These are phyloP conservation scores for Wickerhamiella allomyrinae DNA, from an alignment of 805 yeast species.

Conservation along the genomic window DNA sequence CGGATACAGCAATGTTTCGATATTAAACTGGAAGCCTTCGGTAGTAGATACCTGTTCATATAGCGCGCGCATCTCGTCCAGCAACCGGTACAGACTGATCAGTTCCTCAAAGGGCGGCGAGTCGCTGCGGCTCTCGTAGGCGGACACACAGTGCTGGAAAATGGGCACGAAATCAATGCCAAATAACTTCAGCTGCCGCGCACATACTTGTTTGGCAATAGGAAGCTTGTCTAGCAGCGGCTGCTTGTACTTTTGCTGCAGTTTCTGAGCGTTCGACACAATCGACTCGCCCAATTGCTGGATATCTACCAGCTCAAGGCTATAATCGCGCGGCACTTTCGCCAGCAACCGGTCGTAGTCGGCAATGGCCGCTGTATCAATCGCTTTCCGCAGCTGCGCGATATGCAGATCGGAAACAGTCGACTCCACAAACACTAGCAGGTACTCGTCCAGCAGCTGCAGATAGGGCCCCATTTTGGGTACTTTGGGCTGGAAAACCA, in stretches of 20 bases:
- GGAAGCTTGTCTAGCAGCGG: slow-evolving; percentile 47
- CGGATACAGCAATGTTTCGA: slow-evolving; percentile 43
- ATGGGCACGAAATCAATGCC: slow-evolving; percentile 25
- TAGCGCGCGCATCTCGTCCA: slow-evolving; percentile 40
- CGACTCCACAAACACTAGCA: slow-evolving; percentile 33
- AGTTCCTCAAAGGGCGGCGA: slow-evolving; percentile 39
- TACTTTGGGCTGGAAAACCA: slow-evolving; percentile 26
- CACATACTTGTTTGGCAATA: slow-evolving; percentile 29
- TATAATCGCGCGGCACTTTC: slow-evolving; percentile 44
- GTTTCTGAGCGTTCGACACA: slow-evolving; percentile 32
- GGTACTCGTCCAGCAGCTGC: slow-evolving; percentile 34
- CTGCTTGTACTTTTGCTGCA: slow-evolving; percentile 46
- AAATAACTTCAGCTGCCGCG: slow-evolving; percentile 22
- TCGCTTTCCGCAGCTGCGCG: slow-evolving; percentile 24
- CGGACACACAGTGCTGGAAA: slow-evolving; percentile 20
- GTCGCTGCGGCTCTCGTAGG: slow-evolving; percentile 13
- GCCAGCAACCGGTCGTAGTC: slow-evolving; percentile 32
- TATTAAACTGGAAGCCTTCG: slow-evolving; percentile 34
- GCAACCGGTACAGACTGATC: slow-evolving; percentile 38
- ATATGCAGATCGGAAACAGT: slow-evolving; percentile 34
- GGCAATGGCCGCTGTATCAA: slow-evolving; percentile 30
- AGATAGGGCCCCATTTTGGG: slow-evolving; percentile 41
- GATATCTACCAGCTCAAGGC: slow-evolving; percentile 41
- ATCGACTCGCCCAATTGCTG: slow-evolving; percentile 42
- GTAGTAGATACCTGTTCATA: slow-evolving; percentile 34